phyloP scores from a whole-genome alignment of 2,329 filamentous ascomycete species.

The Calonectria fujianensis region DNA sequence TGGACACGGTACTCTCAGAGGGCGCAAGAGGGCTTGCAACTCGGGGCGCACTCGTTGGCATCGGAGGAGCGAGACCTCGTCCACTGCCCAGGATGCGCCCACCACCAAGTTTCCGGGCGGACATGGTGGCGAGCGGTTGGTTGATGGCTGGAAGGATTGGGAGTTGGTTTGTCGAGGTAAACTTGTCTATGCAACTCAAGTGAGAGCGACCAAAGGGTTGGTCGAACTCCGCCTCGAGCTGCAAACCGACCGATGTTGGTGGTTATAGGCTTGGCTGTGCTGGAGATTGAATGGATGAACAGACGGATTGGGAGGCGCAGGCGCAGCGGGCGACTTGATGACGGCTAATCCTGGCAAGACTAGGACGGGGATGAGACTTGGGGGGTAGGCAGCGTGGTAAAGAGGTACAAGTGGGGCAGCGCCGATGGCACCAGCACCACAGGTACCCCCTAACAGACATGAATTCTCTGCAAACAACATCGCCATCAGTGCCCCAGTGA shows the following conservation, averaged over 20 bases:
- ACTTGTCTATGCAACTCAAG: constrained; percentile 32
- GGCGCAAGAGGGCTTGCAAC: constrained; percentile 71
- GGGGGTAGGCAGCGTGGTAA: constrained; percentile 19
- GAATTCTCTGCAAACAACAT: constrained; percentile 16
- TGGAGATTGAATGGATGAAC: constrained; percentile 21
- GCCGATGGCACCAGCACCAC: not conserved
- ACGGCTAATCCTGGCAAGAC: constrained; percentile 20
- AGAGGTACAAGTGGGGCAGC: constrained; percentile 4
- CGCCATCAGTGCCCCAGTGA: constrained; percentile 25
- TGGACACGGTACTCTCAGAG: constrained; percentile 84
- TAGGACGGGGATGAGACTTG: constrained; percentile 22
- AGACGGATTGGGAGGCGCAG: constrained; percentile 19
- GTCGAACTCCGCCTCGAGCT: constrained; percentile 60
- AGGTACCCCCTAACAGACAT: constrained; percentile 21
- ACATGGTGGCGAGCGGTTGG: constrained; percentile 73
- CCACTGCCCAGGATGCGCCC: constrained; percentile 93
- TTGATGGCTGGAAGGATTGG: not conserved
- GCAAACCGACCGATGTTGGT: constrained; percentile 48
- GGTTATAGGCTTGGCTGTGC: constrained; percentile 10
- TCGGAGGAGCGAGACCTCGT: constrained; percentile 83
- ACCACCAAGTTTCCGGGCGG: constrained; percentile 90
- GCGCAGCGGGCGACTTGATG: constrained; percentile 35
- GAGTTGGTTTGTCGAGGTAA: not conserved
- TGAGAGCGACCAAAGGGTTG: constrained; percentile 58
- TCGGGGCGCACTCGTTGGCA: constrained; percentile 64